Conservation (phyloP, 179 eudicot genomes). For the Silene noctiflora region DNA sequence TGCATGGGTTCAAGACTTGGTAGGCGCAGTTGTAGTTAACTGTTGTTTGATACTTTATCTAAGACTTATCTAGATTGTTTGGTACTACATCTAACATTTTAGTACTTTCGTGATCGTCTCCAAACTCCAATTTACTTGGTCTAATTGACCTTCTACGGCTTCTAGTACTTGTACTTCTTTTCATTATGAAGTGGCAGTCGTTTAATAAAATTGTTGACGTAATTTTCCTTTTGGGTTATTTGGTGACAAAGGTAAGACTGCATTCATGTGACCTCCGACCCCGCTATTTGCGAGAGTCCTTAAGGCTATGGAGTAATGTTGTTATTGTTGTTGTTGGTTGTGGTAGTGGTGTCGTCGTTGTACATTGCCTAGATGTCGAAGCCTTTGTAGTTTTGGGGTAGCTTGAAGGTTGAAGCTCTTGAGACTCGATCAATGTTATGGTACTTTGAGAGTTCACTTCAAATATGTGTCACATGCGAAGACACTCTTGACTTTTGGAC, state of each 20-base stretch:
- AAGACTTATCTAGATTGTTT: constrained; percentile 1
- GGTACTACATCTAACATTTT: not conserved
- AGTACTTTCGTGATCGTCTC: not conserved
- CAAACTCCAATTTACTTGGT: not conserved
- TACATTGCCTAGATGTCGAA: constrained; percentile 7
- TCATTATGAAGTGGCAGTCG: not conserved
- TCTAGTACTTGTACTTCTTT: not conserved
- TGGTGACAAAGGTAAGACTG: not conserved
- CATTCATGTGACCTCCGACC: not conserved
- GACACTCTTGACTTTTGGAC: not conserved
- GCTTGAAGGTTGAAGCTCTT: not conserved
- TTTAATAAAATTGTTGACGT: not conserved
- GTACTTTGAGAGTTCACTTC: not conserved
- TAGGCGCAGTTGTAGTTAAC: not conserved
- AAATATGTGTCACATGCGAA: not conserved
- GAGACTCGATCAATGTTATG: not conserved
- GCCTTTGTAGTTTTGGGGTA: constrained; percentile 3
- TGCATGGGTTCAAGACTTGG: not conserved
- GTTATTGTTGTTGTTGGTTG: not conserved
- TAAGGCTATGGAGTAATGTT: not conserved
- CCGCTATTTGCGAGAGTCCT: not conserved
- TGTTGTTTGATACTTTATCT: not conserved
- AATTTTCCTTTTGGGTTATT: not conserved
- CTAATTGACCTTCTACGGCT: not conserved
- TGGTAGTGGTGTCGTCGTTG: not conserved